These are phyloP conservation scores for Polyrhizophydium stewartii DNA, from an alignment of 371 early-diverging fungal species.

Conservation along the genomic window DNA sequence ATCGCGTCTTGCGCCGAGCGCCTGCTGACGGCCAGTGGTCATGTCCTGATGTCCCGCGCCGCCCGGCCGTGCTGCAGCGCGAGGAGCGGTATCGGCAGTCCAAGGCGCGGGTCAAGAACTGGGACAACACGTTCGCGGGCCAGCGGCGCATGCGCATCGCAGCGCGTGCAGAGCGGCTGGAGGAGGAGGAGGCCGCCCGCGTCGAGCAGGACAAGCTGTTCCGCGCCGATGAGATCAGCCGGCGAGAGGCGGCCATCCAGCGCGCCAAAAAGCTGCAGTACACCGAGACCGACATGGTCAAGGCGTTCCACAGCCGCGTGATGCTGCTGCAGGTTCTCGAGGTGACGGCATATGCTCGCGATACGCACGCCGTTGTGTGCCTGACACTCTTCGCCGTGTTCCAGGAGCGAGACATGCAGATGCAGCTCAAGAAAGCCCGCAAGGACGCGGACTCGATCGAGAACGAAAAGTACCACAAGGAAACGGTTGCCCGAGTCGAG, in stretches of 20 bases:
- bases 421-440: slow-evolving; percentile 1
- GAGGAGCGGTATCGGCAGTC: slow-evolving; percentile 24
- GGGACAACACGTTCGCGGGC: slow-evolving; percentile 38
- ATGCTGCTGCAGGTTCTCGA: slow-evolving; percentile 25
- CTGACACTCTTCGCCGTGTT: not conserved
- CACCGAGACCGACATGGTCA: slow-evolving; percentile 33
- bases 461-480: slow-evolving; percentile 1
- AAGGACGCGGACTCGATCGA: not conserved
- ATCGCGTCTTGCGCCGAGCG: too few species aligned
- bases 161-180: slow-evolving; percentile 15
- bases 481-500: not conserved
- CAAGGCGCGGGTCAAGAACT: slow-evolving; percentile 27
- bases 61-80: slow-evolving; percentile 16
- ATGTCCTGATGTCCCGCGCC: too few species aligned
- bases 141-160: slow-evolving; percentile 24
- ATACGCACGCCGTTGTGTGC: not conserved
- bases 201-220: slow-evolving; percentile 19
- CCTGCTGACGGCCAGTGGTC: too few species aligned
- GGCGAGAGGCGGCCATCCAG: slow-evolving; percentile 24
- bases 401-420: not conserved
- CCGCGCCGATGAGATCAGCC: slow-evolving; percentile 22
- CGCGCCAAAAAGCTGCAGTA: slow-evolving; percentile 38
- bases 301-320: slow-evolving; percentile 35
- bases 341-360: too few species aligned
- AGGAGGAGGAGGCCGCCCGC: slow-evolving; percentile 26